Evolutionary conservation across 371 early-diverging fungal genomes (phyloP).

Genomic region (Mucor saturninus): DNA sequence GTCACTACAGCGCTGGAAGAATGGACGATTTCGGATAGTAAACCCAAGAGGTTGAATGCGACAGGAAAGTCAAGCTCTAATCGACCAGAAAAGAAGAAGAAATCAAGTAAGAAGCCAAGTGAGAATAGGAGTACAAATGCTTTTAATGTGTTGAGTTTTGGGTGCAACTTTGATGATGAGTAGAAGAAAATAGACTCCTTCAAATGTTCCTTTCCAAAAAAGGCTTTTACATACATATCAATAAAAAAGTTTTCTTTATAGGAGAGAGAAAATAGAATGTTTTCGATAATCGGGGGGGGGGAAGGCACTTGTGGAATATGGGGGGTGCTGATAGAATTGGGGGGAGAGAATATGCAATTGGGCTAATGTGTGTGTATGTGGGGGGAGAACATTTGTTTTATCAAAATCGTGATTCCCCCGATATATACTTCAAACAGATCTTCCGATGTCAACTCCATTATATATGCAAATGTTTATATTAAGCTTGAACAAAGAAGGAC

Average conservation of each 20-base stretch:
- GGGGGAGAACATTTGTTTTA: not conserved
- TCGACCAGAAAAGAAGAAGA: conserved; percentile 19
- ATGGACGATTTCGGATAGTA: conserved; percentile 23
- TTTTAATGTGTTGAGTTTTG: conserved; percentile 45
- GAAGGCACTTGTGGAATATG: no score
- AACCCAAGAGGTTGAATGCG: conserved; percentile 19
- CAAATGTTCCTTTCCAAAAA: not conserved
- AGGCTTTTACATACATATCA: not conserved
- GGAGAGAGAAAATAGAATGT: not conserved
- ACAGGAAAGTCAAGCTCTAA: conserved; percentile 7
- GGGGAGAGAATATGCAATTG: not conserved
- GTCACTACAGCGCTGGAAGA: conserved; percentile 10
- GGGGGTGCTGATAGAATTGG: not conserved
- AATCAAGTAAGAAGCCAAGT: conserved; percentile 12
- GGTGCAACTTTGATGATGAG: conserved; percentile 42
- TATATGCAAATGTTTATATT: not conserved
- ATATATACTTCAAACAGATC: no score
- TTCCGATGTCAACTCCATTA: not conserved
- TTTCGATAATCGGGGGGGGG: not conserved
- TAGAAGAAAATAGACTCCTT: not conserved
- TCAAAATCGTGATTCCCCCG: no score
- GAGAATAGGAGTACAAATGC: conserved; percentile 26
- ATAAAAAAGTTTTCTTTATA: not conserved
- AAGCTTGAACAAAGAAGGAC: no score
- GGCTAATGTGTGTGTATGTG: not conserved